phyloP scores from a whole-genome alignment of 164 flowering plant species.

The Nymphaea thermarum region DNA sequence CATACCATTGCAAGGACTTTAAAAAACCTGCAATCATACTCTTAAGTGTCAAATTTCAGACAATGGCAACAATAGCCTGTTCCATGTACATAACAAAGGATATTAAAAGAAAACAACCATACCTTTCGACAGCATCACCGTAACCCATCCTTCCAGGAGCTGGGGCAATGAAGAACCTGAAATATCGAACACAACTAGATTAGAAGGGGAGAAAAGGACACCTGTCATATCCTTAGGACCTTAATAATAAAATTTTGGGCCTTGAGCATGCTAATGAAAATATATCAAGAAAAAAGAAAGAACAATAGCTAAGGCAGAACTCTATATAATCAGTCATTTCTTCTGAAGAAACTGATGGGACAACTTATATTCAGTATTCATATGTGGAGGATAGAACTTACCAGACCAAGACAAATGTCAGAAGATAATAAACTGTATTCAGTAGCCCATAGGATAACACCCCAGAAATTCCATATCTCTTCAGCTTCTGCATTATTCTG shows the following conservation, averaged over 20 bases:
- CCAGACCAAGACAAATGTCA: conserved; percentile 70
- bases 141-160: conserved; percentile 72
- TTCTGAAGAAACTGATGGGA: not conserved
- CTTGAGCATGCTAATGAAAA: not conserved
- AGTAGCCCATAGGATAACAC: conserved; percentile 70
- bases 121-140: conserved; percentile 64
- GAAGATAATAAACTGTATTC: conserved; percentile 68
- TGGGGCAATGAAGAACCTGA: conserved; percentile 76
- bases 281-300: not conserved
- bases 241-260: not conserved
- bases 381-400: conserved; percentile 16
- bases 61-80: too few relatives aligned
- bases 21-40: conserved; percentile 43
- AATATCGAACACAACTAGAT: not conserved
- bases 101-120: not conserved
- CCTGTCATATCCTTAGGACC: not conserved
- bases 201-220: not conserved
- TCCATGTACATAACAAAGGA: not conserved
- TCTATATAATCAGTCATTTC: not conserved
- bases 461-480: conserved; percentile 69
- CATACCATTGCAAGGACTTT: conserved; percentile 85
- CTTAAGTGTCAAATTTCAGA: too few relatives aligned
- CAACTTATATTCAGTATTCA: not conserved
- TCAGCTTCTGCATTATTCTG: conserved; percentile 38
- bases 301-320: not conserved